Percentiles rank a stretch among this genome's conserved stretches.
Conservation (phyloP, 2,329 filamentous ascomycete species). For the Lasiodiplodia citricola region DNA sequence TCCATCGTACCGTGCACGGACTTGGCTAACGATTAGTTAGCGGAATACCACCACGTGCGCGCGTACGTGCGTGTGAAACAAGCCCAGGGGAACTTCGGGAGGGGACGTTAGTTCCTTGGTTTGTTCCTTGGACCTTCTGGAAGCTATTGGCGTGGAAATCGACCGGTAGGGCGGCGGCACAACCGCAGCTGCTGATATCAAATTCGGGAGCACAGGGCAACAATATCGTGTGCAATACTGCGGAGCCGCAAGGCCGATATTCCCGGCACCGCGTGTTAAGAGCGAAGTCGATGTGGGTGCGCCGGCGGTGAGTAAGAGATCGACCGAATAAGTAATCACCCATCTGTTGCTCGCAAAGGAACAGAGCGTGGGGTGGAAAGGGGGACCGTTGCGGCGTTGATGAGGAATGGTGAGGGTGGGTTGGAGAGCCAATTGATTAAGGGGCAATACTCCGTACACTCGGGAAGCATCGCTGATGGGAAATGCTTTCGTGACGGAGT, state of each 20-base stretch:
- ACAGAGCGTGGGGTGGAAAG: background rate
- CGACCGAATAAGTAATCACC: background rate
- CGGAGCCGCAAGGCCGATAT: background rate
- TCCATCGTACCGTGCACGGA: background rate
- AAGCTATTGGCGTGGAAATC: background rate
- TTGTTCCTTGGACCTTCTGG: background rate
- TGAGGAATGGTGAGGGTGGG: background rate
- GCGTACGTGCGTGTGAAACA: background rate
- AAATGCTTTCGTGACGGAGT: background rate
- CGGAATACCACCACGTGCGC: background rate
- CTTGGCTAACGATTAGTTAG: background rate
- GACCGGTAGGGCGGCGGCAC: background rate
- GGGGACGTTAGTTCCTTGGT: background rate
- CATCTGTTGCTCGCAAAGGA: background rate
- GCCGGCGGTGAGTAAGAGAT: background rate
- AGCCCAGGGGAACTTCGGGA: too few relatives aligned
- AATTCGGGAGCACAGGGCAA: background rate
- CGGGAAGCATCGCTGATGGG: background rate
- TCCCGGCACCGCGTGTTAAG: background rate
- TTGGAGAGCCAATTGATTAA: background rate
- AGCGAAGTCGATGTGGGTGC: background rate
- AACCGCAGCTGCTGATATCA: background rate
- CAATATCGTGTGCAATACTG: background rate
- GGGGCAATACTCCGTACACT: background rate
- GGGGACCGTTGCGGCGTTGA: background rate